Evolutionary conservation across 2,329 filamentous ascomycete species (phyloP).

Genomic region (Fusarium lateritium): DNA sequence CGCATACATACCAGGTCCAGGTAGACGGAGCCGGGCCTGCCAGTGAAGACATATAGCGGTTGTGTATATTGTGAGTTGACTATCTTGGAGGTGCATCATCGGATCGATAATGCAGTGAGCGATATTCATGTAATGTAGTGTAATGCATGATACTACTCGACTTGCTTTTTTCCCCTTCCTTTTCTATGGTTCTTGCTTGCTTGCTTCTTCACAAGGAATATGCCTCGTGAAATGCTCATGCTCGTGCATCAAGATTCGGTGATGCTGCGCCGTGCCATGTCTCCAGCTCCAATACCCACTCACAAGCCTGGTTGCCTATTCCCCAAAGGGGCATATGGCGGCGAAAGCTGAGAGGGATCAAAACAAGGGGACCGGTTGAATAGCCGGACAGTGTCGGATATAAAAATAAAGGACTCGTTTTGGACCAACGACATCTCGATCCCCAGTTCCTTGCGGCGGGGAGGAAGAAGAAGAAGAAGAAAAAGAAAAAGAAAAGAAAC

Average conservation of each 20-base stretch:
- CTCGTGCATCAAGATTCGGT: too few relatives aligned
- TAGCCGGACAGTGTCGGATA: conserved; percentile 18
- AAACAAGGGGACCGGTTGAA: conserved; percentile 8
- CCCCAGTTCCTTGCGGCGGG: neutral
- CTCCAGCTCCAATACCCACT: conserved; percentile 8
- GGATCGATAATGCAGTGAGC: neutral
- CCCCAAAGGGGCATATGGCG: conserved; percentile 13
- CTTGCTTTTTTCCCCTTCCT: neutral
- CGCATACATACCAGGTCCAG: conserved; percentile 1
- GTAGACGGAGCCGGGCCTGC: conserved; percentile 14
- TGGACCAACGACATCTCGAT: neutral
- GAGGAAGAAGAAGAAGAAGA: conserved; percentile 15
- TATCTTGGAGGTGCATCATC: neutral
- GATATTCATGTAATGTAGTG: too few relatives aligned
- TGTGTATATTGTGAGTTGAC: too few relatives aligned
- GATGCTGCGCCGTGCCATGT: neutral
- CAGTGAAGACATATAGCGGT: neutral
- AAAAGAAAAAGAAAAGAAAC: conserved; percentile 19
- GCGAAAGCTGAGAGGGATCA: conserved; percentile 11
- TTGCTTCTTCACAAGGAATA: too few relatives aligned
- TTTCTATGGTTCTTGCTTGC: neutral
- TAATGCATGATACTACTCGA: too few relatives aligned
- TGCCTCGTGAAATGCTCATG: too few relatives aligned
- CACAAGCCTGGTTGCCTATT: neutral
- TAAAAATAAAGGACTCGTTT: too few relatives aligned